A percentile compares a stretch with the other conserved stretches of the same genome.
phyloP scores from a whole-genome alignment of 1,284 basidiomycete genomes.

The Cystobasidium sp. region DNA sequence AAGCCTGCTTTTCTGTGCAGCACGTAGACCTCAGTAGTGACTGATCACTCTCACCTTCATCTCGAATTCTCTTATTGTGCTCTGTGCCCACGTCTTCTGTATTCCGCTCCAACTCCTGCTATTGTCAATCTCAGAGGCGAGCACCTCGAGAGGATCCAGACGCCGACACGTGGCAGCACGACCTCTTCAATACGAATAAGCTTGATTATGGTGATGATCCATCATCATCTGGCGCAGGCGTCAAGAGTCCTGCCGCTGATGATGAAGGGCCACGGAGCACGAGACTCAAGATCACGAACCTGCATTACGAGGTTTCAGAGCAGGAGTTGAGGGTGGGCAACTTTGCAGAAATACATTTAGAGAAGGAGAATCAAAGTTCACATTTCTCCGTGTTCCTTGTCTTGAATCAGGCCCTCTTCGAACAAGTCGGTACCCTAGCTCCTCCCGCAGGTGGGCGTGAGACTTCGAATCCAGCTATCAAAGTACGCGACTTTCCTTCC shows the following conservation, averaged over 20 bases:
- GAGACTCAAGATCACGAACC: conserved; percentile 78
- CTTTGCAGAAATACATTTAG: conserved; percentile 2
- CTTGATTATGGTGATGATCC: conserved; percentile 40
- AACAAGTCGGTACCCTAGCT: conserved; percentile 81
- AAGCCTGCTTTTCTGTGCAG: background rate
- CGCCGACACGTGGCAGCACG: conserved; percentile 36
- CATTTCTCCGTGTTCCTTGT: conserved; percentile 41
- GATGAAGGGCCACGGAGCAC: conserved; percentile 58
- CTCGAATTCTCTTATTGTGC: background rate
- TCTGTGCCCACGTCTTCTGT: background rate
- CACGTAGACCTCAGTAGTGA: background rate
- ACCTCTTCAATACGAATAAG: conserved; percentile 44
- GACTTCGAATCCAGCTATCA: conserved; percentile 85
- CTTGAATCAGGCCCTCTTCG: conserved; percentile 75
- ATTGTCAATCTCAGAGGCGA: conserved; percentile 20
- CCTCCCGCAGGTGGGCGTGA: conserved; percentile 25
- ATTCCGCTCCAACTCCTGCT: background rate
- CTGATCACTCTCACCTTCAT: background rate
- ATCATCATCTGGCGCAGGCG: conserved; percentile 12
- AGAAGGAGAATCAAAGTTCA: background rate
- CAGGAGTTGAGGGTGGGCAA: conserved; percentile 80
- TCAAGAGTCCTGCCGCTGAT: background rate
- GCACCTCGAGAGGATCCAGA: conserved; percentile 28
- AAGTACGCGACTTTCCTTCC: conserved; percentile 64
- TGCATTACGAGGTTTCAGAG: conserved; percentile 91